Percentiles rank a stretch among this genome's conserved stretches.
These are phyloP conservation scores for Phytophthora vignae DNA, from an alignment of 352 stramenopile species.

Conservation along the genomic window DNA sequence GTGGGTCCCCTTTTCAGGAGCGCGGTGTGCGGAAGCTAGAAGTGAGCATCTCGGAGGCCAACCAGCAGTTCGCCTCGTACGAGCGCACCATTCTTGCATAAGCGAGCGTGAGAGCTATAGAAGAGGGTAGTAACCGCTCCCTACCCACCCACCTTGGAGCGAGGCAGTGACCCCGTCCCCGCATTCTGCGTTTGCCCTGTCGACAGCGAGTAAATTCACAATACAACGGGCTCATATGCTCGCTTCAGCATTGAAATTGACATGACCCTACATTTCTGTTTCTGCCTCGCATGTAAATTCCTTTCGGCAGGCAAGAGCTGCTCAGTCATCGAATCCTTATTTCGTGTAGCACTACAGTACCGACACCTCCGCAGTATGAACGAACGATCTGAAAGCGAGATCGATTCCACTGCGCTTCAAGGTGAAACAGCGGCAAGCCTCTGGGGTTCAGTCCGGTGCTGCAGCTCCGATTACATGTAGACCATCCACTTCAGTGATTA, in stretches of 20 bases:
- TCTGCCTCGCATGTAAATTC: too few relatives aligned
- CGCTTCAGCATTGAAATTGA: neutral
- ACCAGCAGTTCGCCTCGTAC: constrained; percentile 90
- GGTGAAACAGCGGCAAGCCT: neutral
- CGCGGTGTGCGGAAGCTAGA: constrained; percentile 91
- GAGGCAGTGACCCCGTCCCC: constrained; percentile 23
- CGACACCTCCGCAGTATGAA: too few relatives aligned
- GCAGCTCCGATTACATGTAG: neutral
- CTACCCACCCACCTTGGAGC: neutral
- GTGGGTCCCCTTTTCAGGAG: constrained; percentile 42
- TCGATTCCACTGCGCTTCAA: neutral
- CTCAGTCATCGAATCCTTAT: too few relatives aligned
- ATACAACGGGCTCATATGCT: constrained; percentile 34
- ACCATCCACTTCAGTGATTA: neutral
- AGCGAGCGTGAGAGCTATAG: neutral
- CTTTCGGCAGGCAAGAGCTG: too few relatives aligned
- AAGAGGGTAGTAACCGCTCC: neutral
- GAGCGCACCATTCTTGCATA: constrained; percentile 42
- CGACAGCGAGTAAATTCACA: constrained; percentile 13
- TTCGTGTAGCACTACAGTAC: too few relatives aligned
- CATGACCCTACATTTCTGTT: too few relatives aligned
- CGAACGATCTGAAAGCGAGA: too few relatives aligned
- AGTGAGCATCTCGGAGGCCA: constrained; percentile 94
- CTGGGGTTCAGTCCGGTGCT: neutral
- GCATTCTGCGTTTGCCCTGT: constrained; percentile 19